Conservation (phyloP, 805 yeast genomes). For the Spencermartinsiella europaea region DNA sequence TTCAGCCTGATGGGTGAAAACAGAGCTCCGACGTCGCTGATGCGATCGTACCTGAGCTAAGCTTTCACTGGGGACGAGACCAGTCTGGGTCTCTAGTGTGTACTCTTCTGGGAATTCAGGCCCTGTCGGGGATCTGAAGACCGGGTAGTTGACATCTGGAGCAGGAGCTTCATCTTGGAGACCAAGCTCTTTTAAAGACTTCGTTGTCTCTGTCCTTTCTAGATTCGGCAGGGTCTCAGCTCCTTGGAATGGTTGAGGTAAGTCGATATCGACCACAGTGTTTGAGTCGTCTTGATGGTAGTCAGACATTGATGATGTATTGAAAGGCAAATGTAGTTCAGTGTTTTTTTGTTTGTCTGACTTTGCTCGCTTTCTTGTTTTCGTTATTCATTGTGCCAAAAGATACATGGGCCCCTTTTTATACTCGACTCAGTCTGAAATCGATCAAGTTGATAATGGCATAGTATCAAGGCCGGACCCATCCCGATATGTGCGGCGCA, state of each 20-base stretch:
- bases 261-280: too few relatives aligned
- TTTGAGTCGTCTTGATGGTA: too few relatives aligned
- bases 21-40: constrained; percentile 6
- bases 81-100: constrained; percentile 81
- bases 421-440: too few relatives aligned
- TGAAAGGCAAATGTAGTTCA: too few relatives aligned
- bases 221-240: background rate
- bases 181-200: constrained; percentile 62
- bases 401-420: too few relatives aligned
- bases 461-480: too few relatives aligned
- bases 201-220: constrained; percentile 56
- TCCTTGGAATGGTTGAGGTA: background rate
- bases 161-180: constrained; percentile 50
- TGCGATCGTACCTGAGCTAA: constrained; percentile 53
- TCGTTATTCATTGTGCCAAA: too few relatives aligned
- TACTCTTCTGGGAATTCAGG: constrained; percentile 87
- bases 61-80: constrained; percentile 76
- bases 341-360: too few relatives aligned
- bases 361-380: too few relatives aligned
- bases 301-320: too few relatives aligned
- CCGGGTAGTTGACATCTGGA: constrained; percentile 47
- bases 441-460: too few relatives aligned
- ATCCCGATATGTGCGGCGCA: too few relatives aligned
- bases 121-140: constrained; percentile 18
- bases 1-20: constrained; percentile 21